Conservation (phyloP, 257 asterid species). For the Nicotiana tabacum region DNA sequence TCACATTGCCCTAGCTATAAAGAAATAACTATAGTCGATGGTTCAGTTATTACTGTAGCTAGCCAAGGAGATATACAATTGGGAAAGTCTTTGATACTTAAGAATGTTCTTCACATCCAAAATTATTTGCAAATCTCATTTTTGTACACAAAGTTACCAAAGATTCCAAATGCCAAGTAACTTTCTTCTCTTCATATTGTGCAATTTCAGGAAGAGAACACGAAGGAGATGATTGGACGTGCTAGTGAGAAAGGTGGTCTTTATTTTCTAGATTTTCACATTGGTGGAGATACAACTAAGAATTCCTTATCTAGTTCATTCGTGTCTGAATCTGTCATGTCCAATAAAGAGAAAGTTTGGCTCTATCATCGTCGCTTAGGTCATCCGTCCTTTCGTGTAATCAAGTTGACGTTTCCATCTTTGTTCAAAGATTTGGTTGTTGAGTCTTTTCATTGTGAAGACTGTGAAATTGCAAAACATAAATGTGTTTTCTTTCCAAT, state of each 20-base stretch:
- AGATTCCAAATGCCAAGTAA: neutral
- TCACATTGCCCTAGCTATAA: neutral
- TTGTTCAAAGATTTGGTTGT: neutral
- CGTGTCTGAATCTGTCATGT: neutral
- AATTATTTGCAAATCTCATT: neutral
- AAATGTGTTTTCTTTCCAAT: neutral
- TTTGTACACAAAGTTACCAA: neutral
- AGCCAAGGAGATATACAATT: neutral
- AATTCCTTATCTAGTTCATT: neutral
- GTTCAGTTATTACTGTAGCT: neutral
- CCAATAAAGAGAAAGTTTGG: neutral
- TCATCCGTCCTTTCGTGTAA: neutral
- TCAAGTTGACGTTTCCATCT: neutral
- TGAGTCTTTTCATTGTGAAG: neutral
- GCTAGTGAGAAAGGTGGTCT: neutral
- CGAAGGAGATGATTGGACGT: neutral
- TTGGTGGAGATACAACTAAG: neutral
- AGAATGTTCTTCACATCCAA: neutral
- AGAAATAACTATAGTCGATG: neutral
- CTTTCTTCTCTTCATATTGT: neutral
- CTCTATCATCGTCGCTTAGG: neutral
- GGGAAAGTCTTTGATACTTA: too few relatives aligned
- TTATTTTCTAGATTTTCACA: neutral
- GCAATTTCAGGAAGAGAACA: neutral
- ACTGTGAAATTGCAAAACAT: neutral